phyloP scores from a whole-genome alignment of 805 yeast species.

The Limtongozyma cylindracea region DNA sequence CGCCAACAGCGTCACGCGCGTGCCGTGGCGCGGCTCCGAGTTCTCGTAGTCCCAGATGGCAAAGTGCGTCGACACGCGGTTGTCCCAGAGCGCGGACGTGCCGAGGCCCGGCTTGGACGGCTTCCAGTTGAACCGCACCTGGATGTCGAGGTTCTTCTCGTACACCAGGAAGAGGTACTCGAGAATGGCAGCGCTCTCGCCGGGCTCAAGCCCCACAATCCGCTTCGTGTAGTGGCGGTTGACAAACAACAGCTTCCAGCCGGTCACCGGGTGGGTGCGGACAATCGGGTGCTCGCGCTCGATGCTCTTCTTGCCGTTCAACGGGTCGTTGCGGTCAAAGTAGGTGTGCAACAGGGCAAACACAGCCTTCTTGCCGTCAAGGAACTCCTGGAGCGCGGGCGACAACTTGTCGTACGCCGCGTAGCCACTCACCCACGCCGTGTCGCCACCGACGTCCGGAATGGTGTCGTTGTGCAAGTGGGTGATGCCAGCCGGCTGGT shows the following conservation, averaged over 20 bases:
- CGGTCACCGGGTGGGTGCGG: conserved; percentile 41
- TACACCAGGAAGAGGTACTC: conserved; percentile 17
- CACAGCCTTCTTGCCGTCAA: conserved; percentile 4
- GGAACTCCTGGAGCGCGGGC: not conserved
- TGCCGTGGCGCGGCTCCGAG: conserved; percentile 2
- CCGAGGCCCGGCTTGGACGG: conserved; percentile 15
- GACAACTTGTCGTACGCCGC: not conserved
- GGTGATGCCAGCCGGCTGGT: conserved; percentile 12
- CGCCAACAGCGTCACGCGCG: conserved; percentile 21
- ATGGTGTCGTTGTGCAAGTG: conserved; percentile 13
- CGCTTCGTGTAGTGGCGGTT: conserved; percentile 23
- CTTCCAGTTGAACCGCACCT: conserved; percentile 23
- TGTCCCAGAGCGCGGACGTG: conserved; percentile 34
- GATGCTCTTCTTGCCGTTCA: conserved; percentile 18
- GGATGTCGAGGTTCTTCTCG: conserved; percentile 26
- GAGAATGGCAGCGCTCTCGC: conserved; percentile 21
- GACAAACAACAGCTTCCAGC: conserved; percentile 30
- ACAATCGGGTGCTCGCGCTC: conserved; percentile 35
- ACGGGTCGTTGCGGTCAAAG: conserved; percentile 17
- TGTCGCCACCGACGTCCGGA: conserved; percentile 3
- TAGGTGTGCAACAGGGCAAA: conserved; percentile 15
- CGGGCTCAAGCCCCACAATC: conserved; percentile 24
- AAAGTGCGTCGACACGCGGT: conserved; percentile 16
- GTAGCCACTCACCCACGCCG: not conserved
- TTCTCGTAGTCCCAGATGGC: conserved; percentile 1